phyloP scores from a whole-genome alignment of 805 yeast genomes.

The Lachancea sp. region DNA sequence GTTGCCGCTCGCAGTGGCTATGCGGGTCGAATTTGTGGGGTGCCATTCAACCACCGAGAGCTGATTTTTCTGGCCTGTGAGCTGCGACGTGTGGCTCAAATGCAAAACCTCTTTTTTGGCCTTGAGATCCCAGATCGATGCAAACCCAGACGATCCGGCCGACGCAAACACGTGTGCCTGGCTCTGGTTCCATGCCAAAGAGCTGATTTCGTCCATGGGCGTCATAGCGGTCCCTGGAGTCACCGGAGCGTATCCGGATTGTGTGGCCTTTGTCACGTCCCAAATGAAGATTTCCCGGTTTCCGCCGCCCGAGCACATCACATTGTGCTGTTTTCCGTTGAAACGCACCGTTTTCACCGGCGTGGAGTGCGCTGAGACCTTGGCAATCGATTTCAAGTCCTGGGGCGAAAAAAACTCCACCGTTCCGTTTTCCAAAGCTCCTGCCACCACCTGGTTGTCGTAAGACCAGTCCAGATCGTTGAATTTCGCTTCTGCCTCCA shows the following conservation, averaged over 20 bases:
- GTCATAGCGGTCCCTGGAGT: constrained; percentile 75
- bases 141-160: constrained; percentile 77
- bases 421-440: constrained; percentile 79
- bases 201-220: constrained; percentile 72
- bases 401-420: constrained; percentile 65
- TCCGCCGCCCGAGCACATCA: constrained; percentile 82
- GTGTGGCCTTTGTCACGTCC: constrained; percentile 65
- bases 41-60: constrained; percentile 91
- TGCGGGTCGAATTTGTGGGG: constrained; percentile 77
- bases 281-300: constrained; percentile 84
- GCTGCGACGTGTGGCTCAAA: constrained; percentile 58
- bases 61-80: constrained; percentile 49
- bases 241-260: constrained; percentile 33
- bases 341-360: constrained; percentile 69
- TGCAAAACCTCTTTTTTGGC: constrained; percentile 84
- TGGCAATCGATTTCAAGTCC: constrained; percentile 42
- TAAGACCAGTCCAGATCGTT: constrained; percentile 81
- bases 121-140: constrained; percentile 91
- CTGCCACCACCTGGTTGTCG: constrained; percentile 64
- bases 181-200: constrained; percentile 83
- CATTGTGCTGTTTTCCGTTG: constrained; percentile 63
- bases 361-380: constrained; percentile 55
- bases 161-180: constrained; percentile 84
- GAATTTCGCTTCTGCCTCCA: constrained; percentile 55
- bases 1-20: constrained; percentile 80